Evolutionary conservation across 1,139 yeast species (phyloP).

Genomic region (Meyerozyma guilliermondii): DNA sequence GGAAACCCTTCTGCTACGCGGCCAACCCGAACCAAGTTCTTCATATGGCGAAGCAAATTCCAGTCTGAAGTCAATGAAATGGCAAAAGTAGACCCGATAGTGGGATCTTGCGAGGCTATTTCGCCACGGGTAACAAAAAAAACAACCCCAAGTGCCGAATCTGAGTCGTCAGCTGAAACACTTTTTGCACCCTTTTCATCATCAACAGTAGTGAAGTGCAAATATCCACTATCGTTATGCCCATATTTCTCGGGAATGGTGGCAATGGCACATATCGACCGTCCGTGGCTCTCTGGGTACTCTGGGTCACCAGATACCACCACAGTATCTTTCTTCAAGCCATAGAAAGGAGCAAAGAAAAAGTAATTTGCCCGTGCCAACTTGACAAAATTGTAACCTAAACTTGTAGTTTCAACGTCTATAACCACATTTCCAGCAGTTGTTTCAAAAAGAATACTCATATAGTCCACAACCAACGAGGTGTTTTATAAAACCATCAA

Average conservation of each 20-base stretch:
- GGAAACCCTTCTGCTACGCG: slow-evolving; percentile 48
- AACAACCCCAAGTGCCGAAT: slow-evolving; percentile 13
- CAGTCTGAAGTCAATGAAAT: slow-evolving; percentile 20
- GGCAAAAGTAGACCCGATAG: slow-evolving; percentile 24
- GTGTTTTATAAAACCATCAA: slow-evolving; percentile 1
- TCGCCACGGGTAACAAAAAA: slow-evolving; percentile 27
- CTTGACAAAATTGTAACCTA: slow-evolving; percentile 47
- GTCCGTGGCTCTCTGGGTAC: slow-evolving; percentile 31
- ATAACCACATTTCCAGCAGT: slow-evolving; percentile 48
- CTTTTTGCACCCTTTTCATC: background rate
- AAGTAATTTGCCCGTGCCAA: slow-evolving; percentile 51
- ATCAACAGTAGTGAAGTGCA: slow-evolving; percentile 1
- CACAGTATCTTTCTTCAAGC: slow-evolving; percentile 30
- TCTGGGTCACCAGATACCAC: slow-evolving; percentile 47
- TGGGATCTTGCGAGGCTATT: slow-evolving; percentile 13
- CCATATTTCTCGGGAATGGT: slow-evolving; percentile 3
- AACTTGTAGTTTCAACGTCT: slow-evolving; percentile 38
- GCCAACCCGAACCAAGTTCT: slow-evolving; percentile 38
- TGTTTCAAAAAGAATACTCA: slow-evolving; percentile 60
- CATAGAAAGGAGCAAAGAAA: slow-evolving; percentile 47
- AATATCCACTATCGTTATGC: background rate
- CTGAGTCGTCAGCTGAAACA: background rate
- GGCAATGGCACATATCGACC: slow-evolving; percentile 10
- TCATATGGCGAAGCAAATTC: background rate
- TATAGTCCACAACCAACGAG: slow-evolving; percentile 11